Percentiles rank a stretch among this genome's conserved stretches.
These are phyloP conservation scores for Russula abietina DNA, from an alignment of 768 basidiomycete genomes.

Conservation along the genomic window DNA sequence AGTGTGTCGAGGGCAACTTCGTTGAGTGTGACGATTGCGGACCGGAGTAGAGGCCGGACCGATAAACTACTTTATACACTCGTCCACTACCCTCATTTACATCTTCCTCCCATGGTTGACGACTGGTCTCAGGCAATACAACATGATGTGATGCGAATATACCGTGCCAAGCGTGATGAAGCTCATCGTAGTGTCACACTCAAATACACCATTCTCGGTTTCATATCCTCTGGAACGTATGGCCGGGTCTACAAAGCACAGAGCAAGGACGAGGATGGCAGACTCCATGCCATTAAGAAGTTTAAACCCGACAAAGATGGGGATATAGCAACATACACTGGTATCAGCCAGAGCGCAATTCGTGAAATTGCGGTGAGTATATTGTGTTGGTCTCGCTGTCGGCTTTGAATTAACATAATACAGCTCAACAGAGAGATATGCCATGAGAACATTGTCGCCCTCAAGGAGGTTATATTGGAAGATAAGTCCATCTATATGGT, in stretches of 20 bases:
- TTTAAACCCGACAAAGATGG: slow-evolving; percentile 99
- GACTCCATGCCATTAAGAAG: slow-evolving; percentile 94
- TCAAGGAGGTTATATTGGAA: slow-evolving; percentile 93
- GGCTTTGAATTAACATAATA: slow-evolving; percentile 13
- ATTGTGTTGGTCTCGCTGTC: slow-evolving; percentile 1
- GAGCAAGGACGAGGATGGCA: slow-evolving; percentile 60
- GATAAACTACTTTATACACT: not conserved
- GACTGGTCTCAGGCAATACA: slow-evolving; percentile 22
- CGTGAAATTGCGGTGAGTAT: slow-evolving; percentile 86
- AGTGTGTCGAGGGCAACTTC: not conserved
- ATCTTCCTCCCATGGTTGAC: slow-evolving; percentile 21
- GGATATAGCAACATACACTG: slow-evolving; percentile 91
- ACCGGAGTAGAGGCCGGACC: not conserved
- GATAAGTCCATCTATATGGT: slow-evolving; percentile 99
- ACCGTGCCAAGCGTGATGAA: slow-evolving; percentile 72
- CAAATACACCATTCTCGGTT: slow-evolving; percentile 90
- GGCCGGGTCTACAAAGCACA: slow-evolving; percentile 98
- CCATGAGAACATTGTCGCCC: slow-evolving; percentile 85
- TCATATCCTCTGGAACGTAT: slow-evolving; percentile 97
- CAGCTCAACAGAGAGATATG: slow-evolving; percentile 85
- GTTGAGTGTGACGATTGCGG: not conserved
- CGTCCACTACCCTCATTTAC: not conserved
- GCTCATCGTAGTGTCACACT: slow-evolving; percentile 61
- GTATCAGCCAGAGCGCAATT: slow-evolving; percentile 95
- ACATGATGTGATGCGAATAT: slow-evolving; percentile 79